A percentile compares a stretch with the other conserved stretches of the same genome.
Conservation (phyloP, 768 basidiomycete species). For the Boletus pseudopeckii region DNA sequence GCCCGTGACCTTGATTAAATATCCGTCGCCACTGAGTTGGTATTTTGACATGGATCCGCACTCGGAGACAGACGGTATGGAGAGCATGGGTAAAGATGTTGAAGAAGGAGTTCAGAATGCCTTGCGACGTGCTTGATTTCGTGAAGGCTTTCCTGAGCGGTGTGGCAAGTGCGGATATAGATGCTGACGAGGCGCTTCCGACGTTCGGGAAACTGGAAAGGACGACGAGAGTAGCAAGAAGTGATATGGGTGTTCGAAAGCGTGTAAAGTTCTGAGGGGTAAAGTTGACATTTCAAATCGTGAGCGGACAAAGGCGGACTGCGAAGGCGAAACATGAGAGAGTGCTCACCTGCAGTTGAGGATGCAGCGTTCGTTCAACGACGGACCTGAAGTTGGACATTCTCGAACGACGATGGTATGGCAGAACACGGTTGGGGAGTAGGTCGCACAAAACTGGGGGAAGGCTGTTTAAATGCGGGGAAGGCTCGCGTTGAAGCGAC, state of each 20-base stretch:
- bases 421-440: neutral
- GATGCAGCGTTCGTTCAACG: constrained; percentile 7
- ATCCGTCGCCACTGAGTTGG: constrained; percentile 10
- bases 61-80: constrained; percentile 13
- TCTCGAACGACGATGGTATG: neutral
- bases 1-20: neutral
- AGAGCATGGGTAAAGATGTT: constrained; percentile 11
- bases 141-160: constrained; percentile 5
- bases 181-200: neutral
- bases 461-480: neutral
- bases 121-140: neutral
- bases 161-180: neutral
- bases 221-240: constrained; percentile 9
- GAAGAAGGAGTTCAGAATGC: constrained; percentile 7
- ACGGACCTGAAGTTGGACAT: constrained; percentile 8
- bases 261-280: constrained; percentile 1
- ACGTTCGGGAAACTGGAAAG: constrained; percentile 10
- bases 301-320: neutral
- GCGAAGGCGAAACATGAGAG: neutral
- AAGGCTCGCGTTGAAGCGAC: neutral
- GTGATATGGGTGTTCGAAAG: constrained; percentile 1
- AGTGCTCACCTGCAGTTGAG: constrained; percentile 10
- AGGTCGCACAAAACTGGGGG: neutral
- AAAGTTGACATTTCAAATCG: neutral
- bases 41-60: constrained; percentile 6